Conservation (phyloP, 2,329 filamentous ascomycete species). For the Botrytis tulipae region DNA sequence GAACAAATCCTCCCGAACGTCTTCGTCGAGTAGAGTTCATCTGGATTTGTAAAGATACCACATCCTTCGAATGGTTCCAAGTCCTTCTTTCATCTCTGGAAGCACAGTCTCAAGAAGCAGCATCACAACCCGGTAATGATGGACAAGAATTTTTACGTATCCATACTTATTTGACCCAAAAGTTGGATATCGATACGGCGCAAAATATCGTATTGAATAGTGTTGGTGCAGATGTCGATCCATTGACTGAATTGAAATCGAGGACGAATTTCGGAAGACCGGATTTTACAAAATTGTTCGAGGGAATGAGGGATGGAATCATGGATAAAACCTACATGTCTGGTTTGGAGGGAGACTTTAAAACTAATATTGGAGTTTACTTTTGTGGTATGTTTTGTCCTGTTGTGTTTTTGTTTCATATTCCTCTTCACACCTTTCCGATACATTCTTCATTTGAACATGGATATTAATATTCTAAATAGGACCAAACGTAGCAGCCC, state of each 20-base stretch:
- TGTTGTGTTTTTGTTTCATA: too few relatives aligned
- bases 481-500: slow-evolving; percentile 53
- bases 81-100: slow-evolving; percentile 88
- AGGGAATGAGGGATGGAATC: slow-evolving; percentile 84
- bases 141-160: slow-evolving; percentile 89
- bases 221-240: slow-evolving; percentile 83
- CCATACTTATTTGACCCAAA: slow-evolving; percentile 95
- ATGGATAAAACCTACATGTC: slow-evolving; percentile 80
- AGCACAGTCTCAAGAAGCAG: slow-evolving; percentile 71
- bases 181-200: slow-evolving; percentile 84
- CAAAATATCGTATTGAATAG: slow-evolving; percentile 97
- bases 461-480: slow-evolving; percentile 21
- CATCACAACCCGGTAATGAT: slow-evolving; percentile 64
- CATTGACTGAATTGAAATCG: slow-evolving; percentile 84
- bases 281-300: slow-evolving; percentile 79
- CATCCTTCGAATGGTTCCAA: slow-evolving; percentile 98
- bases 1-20: slow-evolving; percentile 83
- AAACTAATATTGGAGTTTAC: slow-evolving; percentile 92
- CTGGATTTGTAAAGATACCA: slow-evolving; percentile 96
- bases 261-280: slow-evolving; percentile 94
- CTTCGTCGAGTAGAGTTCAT: slow-evolving; percentile 97
- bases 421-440: slow-evolving; percentile 34
- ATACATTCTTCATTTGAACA: background rate
- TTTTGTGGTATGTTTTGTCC: slow-evolving; percentile 78
- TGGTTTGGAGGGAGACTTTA: slow-evolving; percentile 72